These are phyloP conservation scores for Pichia thaimueangensis DNA, from an alignment of 805 yeast genomes.

Conservation along the genomic window DNA sequence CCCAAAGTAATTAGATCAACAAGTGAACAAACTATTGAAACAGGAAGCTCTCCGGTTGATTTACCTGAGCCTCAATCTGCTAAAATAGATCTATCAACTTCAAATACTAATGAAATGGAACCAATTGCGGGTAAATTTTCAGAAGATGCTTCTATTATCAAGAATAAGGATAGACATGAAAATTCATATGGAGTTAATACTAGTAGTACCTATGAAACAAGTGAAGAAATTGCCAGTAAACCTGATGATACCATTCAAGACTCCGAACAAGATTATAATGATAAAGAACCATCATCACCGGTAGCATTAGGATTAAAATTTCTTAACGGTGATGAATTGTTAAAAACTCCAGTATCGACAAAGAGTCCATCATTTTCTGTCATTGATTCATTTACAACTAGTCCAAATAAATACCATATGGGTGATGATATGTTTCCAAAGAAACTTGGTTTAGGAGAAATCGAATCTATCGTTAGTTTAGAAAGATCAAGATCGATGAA, in stretches of 20 bases:
- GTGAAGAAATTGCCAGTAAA: neutral
- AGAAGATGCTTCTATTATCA: neutral
- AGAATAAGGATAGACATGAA: slow-evolving; percentile 2
- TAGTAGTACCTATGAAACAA: slow-evolving; percentile 8
- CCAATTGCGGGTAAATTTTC: neutral
- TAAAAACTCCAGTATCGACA: slow-evolving; percentile 11
- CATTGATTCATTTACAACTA: slow-evolving; percentile 12
- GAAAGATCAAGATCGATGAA: slow-evolving; percentile 60
- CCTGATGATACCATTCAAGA: neutral
- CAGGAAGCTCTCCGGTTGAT: slow-evolving; percentile 4
- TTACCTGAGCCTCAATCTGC: slow-evolving; percentile 13
- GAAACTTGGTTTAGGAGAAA: slow-evolving; percentile 57
- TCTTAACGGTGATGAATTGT: slow-evolving; percentile 2
- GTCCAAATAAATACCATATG: slow-evolving; percentile 27
- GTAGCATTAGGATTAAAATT: neutral
- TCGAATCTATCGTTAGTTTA: slow-evolving; percentile 64
- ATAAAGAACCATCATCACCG: neutral
- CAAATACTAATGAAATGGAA: slow-evolving; percentile 2
- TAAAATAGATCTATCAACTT: slow-evolving; percentile 7
- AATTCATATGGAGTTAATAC: slow-evolving; percentile 1
- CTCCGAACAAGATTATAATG: neutral
- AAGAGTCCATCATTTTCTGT: slow-evolving; percentile 8
- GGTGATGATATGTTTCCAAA: slow-evolving; percentile 70
- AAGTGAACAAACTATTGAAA: slow-evolving; percentile 9
- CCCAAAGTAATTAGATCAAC: slow-evolving; percentile 3